Percentiles rank a stretch among this genome's conserved stretches.
These are phyloP conservation scores for Trichoderma sp. DNA, from an alignment of 2,329 filamentous ascomycete species.

Conservation along the genomic window DNA sequence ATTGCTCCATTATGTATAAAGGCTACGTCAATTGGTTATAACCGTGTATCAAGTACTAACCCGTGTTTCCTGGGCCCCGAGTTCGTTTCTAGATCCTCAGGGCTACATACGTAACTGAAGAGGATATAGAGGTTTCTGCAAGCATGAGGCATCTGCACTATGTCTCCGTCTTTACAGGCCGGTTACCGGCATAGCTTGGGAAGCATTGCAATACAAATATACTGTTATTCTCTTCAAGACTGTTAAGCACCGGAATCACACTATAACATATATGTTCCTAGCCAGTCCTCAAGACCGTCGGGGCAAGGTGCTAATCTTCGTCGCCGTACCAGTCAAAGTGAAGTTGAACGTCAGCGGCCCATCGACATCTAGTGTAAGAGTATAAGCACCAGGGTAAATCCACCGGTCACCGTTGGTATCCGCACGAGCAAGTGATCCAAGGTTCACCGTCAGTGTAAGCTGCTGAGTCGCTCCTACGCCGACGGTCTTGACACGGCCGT, in stretches of 20 bases:
- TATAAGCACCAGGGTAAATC: conserved; percentile 30
- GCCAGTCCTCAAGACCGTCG: background rate
- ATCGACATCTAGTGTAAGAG: conserved; percentile 27
- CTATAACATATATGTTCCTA: background rate
- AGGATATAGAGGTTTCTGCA: no score
- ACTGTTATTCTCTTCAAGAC: background rate
- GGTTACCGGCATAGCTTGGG: background rate
- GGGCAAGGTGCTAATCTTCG: conserved; percentile 27
- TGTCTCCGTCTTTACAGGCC: background rate
- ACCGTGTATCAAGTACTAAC: no score
- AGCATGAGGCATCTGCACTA: no score
- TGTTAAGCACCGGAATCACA: background rate
- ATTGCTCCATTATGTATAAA: background rate
- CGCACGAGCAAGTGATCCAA: conserved; percentile 28
- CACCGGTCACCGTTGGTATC: conserved; percentile 29
- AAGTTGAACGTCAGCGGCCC: conserved; percentile 19
- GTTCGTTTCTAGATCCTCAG: background rate
- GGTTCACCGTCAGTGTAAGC: conserved; percentile 22
- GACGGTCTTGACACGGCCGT: conserved; percentile 28
- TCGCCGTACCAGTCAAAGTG: conserved; percentile 23
- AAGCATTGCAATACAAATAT: no score
- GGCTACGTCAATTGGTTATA: no score
- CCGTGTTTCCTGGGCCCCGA: no score
- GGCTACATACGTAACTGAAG: no score
- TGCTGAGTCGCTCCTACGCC: conserved; percentile 23